Base-by-base conservation (phyloP, 495 filamentous ascomycete species). In the Penicillium odoratum region DNA sequence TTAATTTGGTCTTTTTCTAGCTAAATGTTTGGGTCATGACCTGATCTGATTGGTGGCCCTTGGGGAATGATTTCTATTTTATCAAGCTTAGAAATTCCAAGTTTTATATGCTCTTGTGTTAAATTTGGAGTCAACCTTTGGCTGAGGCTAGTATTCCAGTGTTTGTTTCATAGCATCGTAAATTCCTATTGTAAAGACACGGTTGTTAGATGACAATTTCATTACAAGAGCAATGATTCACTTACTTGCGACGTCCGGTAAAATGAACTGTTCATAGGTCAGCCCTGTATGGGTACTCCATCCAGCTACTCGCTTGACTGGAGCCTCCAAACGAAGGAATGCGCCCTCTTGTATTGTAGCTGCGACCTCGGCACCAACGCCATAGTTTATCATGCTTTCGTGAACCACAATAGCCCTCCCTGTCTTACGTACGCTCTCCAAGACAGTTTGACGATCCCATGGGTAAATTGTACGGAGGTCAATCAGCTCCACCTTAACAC, bases 311-410 rank as follows among this genome's bases (percentile, higher is more conserved):
- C 94, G 84, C 58, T 88, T 85, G 16, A 98, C 91, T 0, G 94
- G 94, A n/a, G 94, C 93, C 64, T 98, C 92, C 5, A 98, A 75
- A 25, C 85, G 83, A 65, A 96, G 68, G 67, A 98, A 98, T 1
- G 92, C 91, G 47, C 85, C 84, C 49, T 93, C 91, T 67, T 98
- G 93, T 53, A 98, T 89, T 8, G 91, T 93, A 1, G 92, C 91
- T 0, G 95, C 91, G 4, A 98, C 86, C 68, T 98, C 92, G 16
- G 96, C 93, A 9, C 95, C 94, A 25, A 98, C 83, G 11, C 94
- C 95, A 13, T 91, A 93, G 70, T 96, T 98, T 52, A 95, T 78
- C 90, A 96, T 97, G 54, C 91, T 88, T 73, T 98, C 94, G 70
- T 98, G 94, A 8, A 98, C 94, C 2, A 98, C 88, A 31, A 98